phyloP scores from a whole-genome alignment of 345 rosid species.

The Eucalyptus sp. region DNA sequence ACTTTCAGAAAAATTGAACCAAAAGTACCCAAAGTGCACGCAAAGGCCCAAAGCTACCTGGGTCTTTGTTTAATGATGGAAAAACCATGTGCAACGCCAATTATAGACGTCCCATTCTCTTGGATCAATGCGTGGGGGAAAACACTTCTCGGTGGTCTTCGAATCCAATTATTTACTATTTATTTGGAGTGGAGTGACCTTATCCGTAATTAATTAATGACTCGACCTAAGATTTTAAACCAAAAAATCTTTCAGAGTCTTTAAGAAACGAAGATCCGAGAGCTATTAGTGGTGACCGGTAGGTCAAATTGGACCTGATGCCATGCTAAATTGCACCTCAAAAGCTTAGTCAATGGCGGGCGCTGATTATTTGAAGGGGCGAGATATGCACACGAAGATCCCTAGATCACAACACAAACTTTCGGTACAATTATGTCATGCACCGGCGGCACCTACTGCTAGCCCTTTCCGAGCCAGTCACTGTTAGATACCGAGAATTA shows the following conservation, averaged over 20 bases:
- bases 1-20: neutral
- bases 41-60: neutral
- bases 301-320: neutral
- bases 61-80: neutral
- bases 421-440: neutral
- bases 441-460: neutral
- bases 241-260: neutral
- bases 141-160: neutral
- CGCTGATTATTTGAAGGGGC: neutral
- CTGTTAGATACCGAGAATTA: fast-evolving
- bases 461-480: neutral
- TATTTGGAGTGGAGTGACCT: neutral
- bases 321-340: neutral
- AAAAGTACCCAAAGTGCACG: neutral
- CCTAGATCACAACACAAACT: neutral
- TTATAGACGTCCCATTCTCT: neutral
- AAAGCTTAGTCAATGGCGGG: neutral
- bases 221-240: neutral
- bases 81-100: neutral
- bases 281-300: neutral
- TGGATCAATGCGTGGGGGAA: neutral
- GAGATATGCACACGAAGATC: fast-evolving
- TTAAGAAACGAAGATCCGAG: neutral
- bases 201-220: neutral
- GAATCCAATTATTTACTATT: neutral